Conservation (phyloP, 1,284 basidiomycete species). For the Golubevia pallescens region DNA sequence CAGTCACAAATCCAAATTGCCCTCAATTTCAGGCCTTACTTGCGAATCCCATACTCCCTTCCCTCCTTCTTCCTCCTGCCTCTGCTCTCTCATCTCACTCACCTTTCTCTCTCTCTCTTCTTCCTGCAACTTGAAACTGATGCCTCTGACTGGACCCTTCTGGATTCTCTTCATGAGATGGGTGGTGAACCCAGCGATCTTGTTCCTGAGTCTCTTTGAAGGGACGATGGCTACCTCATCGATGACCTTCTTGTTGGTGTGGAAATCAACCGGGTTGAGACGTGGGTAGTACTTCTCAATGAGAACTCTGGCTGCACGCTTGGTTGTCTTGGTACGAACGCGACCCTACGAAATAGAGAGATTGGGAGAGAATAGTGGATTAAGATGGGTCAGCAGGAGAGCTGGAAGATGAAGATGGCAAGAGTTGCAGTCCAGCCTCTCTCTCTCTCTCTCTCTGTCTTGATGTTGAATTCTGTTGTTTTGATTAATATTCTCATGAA, state of each 20-base stretch:
- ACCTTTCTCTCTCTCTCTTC: constrained; percentile 92
- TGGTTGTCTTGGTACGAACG: constrained; percentile 99
- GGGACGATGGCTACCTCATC: constrained; percentile 92
- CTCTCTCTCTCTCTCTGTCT: too few relatives aligned
- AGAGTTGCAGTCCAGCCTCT: too few relatives aligned
- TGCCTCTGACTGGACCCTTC: constrained; percentile 97
- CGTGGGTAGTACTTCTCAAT: constrained; percentile 99
- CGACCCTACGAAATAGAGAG: constrained; percentile 74
- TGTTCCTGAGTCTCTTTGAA: constrained; percentile 99
- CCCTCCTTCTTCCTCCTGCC: too few relatives aligned
- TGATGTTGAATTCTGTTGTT: too few relatives aligned
- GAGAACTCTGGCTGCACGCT: constrained; percentile 97
- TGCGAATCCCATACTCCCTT: too few relatives aligned
- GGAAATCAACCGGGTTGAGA: constrained; percentile 38
- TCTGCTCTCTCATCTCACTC: too few relatives aligned
- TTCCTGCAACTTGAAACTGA: constrained; percentile 99
- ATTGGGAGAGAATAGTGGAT: too few relatives aligned
- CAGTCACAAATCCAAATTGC: too few relatives aligned
- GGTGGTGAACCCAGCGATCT: constrained; percentile 99
- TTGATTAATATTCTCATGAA: too few relatives aligned
- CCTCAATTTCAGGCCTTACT: too few relatives aligned
- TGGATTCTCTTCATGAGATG: constrained; percentile 99
- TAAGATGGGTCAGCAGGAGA: too few relatives aligned
- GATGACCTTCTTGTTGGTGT: constrained; percentile 98
- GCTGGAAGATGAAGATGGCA: too few relatives aligned